Evolutionary conservation across 2,329 filamentous ascomycete genomes (phyloP).

Genomic region (Atkinsonella texensis): DNA sequence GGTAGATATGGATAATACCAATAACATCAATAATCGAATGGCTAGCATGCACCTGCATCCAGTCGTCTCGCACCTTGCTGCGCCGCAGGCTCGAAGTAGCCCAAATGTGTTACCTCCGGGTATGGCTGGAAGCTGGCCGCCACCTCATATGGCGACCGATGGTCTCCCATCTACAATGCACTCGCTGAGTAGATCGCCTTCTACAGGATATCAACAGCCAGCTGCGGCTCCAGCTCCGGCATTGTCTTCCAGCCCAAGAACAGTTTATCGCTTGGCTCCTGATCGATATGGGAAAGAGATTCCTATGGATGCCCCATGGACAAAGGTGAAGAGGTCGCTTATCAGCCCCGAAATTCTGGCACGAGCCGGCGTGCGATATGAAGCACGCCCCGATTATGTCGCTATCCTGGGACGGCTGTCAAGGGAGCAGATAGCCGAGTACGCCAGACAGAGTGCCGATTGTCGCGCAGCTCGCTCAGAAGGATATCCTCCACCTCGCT

Average conservation of each 20-base stretch:
- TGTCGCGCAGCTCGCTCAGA: conserved; percentile 28
- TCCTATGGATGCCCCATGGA: conserved; percentile 44
- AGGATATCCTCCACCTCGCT: conserved; percentile 6
- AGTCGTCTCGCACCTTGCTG: conserved; percentile 21
- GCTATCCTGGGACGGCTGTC: conserved; percentile 45
- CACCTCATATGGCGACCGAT: conserved; percentile 11
- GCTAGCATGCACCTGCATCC: conserved; percentile 29
- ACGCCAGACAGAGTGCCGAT: conserved; percentile 36
- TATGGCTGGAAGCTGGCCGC: conserved; percentile 15
- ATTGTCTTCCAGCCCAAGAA: conserved; percentile 18
- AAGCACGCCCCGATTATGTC: conserved; percentile 46
- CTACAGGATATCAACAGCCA: conserved; percentile 15
- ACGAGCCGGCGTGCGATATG: conserved; percentile 42
- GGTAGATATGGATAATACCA: conserved; percentile 33
- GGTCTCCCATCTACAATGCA: conserved; percentile 22
- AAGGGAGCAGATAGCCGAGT: conserved; percentile 38
- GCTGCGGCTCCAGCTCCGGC: neutral
- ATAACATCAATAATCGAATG: conserved; percentile 28
- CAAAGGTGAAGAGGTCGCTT: conserved; percentile 38
- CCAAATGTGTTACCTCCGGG: conserved; percentile 24
- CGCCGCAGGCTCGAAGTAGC: conserved; percentile 18
- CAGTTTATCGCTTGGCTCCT: conserved; percentile 33
- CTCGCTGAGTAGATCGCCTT: conserved; percentile 14
- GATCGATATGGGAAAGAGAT: conserved; percentile 47
- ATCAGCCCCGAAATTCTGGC: conserved; percentile 44